These are phyloP conservation scores for Cicer pinnatifidum DNA, from an alignment of 306 rosid genomes.

Conservation along the genomic window DNA sequence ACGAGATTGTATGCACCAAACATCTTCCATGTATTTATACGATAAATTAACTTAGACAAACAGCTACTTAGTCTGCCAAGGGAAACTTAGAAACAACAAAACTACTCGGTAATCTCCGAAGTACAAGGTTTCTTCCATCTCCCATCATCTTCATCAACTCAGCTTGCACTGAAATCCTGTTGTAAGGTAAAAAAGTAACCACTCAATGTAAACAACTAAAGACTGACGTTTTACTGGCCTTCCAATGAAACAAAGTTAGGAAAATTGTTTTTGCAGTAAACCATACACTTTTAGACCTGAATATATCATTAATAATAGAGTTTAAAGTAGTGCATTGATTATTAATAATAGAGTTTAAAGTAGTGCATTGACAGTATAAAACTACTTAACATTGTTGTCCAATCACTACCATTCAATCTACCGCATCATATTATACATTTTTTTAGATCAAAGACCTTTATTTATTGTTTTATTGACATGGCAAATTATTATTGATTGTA, in stretches of 20 bases:
- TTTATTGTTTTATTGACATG: too few species aligned
- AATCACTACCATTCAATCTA: too few species aligned
- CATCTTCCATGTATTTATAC: slow-evolving; percentile 27
- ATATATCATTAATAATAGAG: too few species aligned
- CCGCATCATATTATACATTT: too few species aligned
- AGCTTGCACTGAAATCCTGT: slow-evolving; percentile 45
- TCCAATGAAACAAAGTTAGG: not conserved
- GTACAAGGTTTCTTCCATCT: slow-evolving; percentile 28
- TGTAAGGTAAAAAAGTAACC: slow-evolving; percentile 26
- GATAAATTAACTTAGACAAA: slow-evolving; percentile 38
- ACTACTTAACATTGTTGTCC: too few species aligned
- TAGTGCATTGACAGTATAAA: too few species aligned
- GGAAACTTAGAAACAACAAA: slow-evolving; percentile 38
- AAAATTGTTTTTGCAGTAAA: not conserved
- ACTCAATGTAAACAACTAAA: not conserved
- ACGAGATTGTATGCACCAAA: slow-evolving; percentile 39
- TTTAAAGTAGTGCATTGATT: too few species aligned
- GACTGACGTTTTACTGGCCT: not conserved
- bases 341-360: too few species aligned
- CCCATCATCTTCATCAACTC: slow-evolving; percentile 32
- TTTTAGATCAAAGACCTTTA: too few species aligned
- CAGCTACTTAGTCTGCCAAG: slow-evolving; percentile 24
- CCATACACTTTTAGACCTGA: too few species aligned
- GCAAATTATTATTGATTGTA: too few species aligned
- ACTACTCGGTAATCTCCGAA: slow-evolving; percentile 27